These are phyloP conservation scores for Monosporascus sp. DNA, from an alignment of 2,329 filamentous ascomycete genomes.

Conservation along the genomic window DNA sequence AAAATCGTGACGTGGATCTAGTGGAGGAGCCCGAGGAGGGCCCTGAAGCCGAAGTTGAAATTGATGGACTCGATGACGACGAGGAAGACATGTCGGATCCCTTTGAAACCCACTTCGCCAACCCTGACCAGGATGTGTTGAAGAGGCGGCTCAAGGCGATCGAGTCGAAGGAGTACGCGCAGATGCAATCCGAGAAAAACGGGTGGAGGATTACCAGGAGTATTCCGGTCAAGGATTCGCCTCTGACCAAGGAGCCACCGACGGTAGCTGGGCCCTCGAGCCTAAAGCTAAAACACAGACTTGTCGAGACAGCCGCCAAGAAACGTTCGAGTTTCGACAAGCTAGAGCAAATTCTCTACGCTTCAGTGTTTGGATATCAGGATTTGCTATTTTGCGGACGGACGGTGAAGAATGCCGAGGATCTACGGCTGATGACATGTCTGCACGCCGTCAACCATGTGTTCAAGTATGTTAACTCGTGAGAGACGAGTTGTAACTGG, in stretches of 20 bases:
- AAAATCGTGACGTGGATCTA: slow-evolving; percentile 35
- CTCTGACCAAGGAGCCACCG: slow-evolving; percentile 28
- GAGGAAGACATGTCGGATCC: slow-evolving; percentile 57
- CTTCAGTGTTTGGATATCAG: slow-evolving; percentile 73
- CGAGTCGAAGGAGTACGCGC: slow-evolving; percentile 46
- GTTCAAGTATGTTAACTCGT: slow-evolving; percentile 59
- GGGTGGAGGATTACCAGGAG: slow-evolving; percentile 43
- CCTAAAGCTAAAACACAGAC: slow-evolving; percentile 65
- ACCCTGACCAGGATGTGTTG: slow-evolving; percentile 57
- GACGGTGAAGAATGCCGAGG: slow-evolving; percentile 61
- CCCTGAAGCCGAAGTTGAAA: slow-evolving; percentile 26
- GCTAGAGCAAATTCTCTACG: slow-evolving; percentile 60
- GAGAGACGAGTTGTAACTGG: slow-evolving; percentile 4
- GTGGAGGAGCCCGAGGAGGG: slow-evolving; percentile 47
- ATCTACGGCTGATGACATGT: slow-evolving; percentile 66
- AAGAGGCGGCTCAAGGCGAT: slow-evolving; percentile 46
- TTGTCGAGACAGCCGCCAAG: slow-evolving; percentile 50
- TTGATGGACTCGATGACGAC: slow-evolving; percentile 39
- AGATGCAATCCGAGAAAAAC: slow-evolving; percentile 40
- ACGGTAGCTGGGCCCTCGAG: slow-evolving; percentile 36
- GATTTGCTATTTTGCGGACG: slow-evolving; percentile 75
- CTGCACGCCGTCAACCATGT: slow-evolving; percentile 89
- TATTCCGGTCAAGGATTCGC: slow-evolving; percentile 36
- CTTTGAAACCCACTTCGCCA: slow-evolving; percentile 76
- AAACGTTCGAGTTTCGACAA: slow-evolving; percentile 53